Evolutionary conservation across 1,139 yeast species (phyloP).

Genomic region (Williopsis jadinii): DNA sequence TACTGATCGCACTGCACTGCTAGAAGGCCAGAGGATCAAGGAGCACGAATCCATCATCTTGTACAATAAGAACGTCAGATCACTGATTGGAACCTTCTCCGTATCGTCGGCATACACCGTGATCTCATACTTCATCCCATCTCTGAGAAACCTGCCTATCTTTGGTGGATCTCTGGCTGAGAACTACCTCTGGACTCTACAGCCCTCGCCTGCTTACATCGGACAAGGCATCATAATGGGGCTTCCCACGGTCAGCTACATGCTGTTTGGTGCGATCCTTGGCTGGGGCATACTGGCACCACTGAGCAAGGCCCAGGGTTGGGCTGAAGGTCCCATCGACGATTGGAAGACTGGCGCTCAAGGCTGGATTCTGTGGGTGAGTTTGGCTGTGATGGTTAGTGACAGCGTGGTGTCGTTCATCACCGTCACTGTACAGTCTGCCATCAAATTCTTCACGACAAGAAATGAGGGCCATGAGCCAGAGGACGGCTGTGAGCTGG

Average conservation of each 20-base stretch:
- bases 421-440: constrained; percentile 49
- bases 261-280: constrained; percentile 80
- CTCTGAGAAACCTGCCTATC: constrained; percentile 60
- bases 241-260: constrained; percentile 78
- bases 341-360: constrained; percentile 94
- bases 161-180: constrained; percentile 64
- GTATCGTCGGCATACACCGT: constrained; percentile 72
- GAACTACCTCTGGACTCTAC: constrained; percentile 78
- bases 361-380: constrained; percentile 96
- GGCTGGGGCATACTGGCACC: constrained; percentile 96
- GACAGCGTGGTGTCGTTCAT: constrained; percentile 81
- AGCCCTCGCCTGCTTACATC: constrained; percentile 94
- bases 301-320: constrained; percentile 53
- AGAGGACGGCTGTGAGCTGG: constrained; percentile 18
- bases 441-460: constrained; percentile 21
- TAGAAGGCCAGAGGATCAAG: constrained; percentile 27
- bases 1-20: constrained; percentile 3
- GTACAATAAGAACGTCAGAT: constrained; percentile 51
- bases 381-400: constrained; percentile 88
- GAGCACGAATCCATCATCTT: constrained; percentile 23
- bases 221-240: constrained; percentile 99
- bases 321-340: constrained; percentile 89
- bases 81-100: constrained; percentile 52
- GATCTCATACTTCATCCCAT: constrained; percentile 65
- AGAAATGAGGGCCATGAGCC: neutral